phyloP scores from a whole-genome alignment of 2,329 filamentous ascomycete species.

The Fusarium graminum region DNA sequence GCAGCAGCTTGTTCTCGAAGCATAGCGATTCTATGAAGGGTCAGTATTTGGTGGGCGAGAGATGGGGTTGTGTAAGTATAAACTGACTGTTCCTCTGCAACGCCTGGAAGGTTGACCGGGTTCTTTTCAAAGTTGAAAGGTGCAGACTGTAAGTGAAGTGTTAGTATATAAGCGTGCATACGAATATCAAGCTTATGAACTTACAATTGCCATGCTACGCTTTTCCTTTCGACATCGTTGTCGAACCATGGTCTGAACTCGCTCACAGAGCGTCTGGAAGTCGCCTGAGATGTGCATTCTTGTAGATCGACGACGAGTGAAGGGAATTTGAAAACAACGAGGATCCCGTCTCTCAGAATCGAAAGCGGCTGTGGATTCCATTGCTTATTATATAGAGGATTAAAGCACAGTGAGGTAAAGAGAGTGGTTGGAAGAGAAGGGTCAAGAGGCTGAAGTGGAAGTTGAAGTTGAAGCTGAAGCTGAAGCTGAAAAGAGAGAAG shows the following conservation, averaged over 20 bases:
- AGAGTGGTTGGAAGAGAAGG: conserved; percentile 13
- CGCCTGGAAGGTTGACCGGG: conserved; percentile 65
- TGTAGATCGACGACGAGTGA: conserved; percentile 34
- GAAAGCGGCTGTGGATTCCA: conserved; percentile 25
- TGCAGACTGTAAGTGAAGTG: conserved; percentile 61
- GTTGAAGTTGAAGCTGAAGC: conserved; percentile 19
- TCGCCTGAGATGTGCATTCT: conserved; percentile 57
- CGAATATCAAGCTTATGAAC: conserved; percentile 31
- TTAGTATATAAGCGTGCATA: conserved; percentile 40
- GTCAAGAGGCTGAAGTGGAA: conserved; percentile 24
- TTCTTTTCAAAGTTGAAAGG: conserved; percentile 71
- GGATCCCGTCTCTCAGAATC: conserved; percentile 41
- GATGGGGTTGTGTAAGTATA: neutral
- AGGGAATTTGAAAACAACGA: conserved; percentile 28
- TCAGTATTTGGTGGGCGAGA: neutral
- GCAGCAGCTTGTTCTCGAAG: conserved; percentile 67
- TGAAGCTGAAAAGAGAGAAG: conserved; percentile 2
- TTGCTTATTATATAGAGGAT: conserved; percentile 22
- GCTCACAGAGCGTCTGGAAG: conserved; percentile 60
- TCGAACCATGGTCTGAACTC: conserved; percentile 59
- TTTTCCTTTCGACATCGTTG: conserved; percentile 59
- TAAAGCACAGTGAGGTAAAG: neutral
- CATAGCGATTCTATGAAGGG: conserved; percentile 59
- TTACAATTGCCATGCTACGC: conserved; percentile 61
- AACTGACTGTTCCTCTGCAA: conserved; percentile 71